A percentile compares a stretch with the other conserved stretches of the same genome.
phyloP scores from a whole-genome alignment of 805 yeast species.

The Naumovozyma dairenensis region DNA sequence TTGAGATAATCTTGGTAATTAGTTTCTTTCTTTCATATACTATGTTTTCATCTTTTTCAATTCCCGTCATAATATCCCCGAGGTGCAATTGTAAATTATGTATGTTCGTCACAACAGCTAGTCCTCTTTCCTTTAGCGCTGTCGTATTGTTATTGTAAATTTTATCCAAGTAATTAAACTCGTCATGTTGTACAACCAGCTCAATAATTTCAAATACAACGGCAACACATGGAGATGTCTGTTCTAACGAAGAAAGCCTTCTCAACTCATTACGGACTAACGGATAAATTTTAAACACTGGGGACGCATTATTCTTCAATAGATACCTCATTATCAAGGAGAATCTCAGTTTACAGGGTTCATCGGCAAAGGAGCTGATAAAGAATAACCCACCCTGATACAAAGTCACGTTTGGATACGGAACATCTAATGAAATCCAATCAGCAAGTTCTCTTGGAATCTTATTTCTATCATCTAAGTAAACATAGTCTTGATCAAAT shows the following conservation, averaged over 20 bases:
- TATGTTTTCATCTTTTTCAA: slow-evolving; percentile 5
- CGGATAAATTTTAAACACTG: slow-evolving; percentile 25
- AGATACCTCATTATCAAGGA: slow-evolving; percentile 21
- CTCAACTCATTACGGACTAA: slow-evolving; percentile 23
- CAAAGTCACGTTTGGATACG: slow-evolving; percentile 20
- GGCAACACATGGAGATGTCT: slow-evolving; percentile 19
- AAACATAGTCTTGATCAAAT: slow-evolving; percentile 23
- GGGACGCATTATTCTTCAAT: slow-evolving; percentile 19
- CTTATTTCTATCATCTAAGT: slow-evolving; percentile 25
- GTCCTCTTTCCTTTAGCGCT: slow-evolving; percentile 14
- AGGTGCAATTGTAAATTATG: slow-evolving; percentile 7
- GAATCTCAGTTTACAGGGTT: slow-evolving; percentile 25
- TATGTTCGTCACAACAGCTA: slow-evolving; percentile 8
- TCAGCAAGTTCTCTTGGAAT: slow-evolving; percentile 30
- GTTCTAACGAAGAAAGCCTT: slow-evolving; percentile 19
- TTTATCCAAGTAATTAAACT: slow-evolving; percentile 15
- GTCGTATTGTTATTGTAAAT: slow-evolving; percentile 11
- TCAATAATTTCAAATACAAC: slow-evolving; percentile 24
- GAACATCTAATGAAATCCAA: slow-evolving; percentile 21
- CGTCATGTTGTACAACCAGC: slow-evolving; percentile 19
- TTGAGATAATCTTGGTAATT: slow-evolving; percentile 11
- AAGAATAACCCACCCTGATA: slow-evolving; percentile 24
- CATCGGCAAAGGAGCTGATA: slow-evolving; percentile 24
- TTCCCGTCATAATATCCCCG: slow-evolving; percentile 5
- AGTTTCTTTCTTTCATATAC: slow-evolving; percentile 15